phyloP scores from a whole-genome alignment of 257 asterid species.

The Penstemon eatonii region DNA sequence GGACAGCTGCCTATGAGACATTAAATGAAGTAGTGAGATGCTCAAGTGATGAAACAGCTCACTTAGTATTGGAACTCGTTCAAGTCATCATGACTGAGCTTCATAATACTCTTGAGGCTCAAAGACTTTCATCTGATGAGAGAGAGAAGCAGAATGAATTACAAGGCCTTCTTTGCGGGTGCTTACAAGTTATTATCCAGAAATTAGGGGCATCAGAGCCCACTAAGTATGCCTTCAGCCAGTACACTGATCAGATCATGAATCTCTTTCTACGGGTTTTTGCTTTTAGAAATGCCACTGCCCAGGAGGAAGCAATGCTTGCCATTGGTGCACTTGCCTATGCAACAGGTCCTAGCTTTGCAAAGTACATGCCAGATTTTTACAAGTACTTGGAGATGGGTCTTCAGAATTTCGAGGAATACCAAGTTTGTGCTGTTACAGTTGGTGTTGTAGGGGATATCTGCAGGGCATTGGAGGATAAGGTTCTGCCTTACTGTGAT shows the following conservation, averaged over 20 bases:
- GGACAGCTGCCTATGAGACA: conserved; percentile 83
- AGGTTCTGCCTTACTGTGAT: conserved; percentile 72
- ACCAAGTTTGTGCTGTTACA: conserved; percentile 87
- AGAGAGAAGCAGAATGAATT: conserved; percentile 78
- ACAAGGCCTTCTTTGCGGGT: conserved; percentile 87
- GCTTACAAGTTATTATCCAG: conserved; percentile 79
- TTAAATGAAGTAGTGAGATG: conserved; percentile 86
- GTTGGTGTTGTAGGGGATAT: conserved; percentile 92
- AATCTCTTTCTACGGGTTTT: conserved; percentile 67
- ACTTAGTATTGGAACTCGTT: conserved; percentile 69
- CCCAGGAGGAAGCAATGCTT: conserved; percentile 93
- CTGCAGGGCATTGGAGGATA: conserved; percentile 84
- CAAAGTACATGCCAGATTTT: conserved; percentile 76
- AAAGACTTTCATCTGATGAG: conserved; percentile 67
- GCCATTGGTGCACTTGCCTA: conserved; percentile 91
- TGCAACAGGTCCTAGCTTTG: conserved; percentile 64
- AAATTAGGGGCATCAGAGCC: conserved; percentile 66
- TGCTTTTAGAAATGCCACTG: conserved; percentile 84
- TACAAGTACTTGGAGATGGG: conserved; percentile 89
- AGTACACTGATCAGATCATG: conserved; percentile 84
- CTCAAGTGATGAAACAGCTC: conserved; percentile 70
- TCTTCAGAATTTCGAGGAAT: conserved; percentile 89
- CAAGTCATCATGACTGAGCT: conserved; percentile 83
- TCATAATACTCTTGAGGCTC: conserved; percentile 72
- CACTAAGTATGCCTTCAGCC: conserved; percentile 63